Conservation (phyloP, 108 stramenopile genomes). For the Parmales sp. region DNA sequence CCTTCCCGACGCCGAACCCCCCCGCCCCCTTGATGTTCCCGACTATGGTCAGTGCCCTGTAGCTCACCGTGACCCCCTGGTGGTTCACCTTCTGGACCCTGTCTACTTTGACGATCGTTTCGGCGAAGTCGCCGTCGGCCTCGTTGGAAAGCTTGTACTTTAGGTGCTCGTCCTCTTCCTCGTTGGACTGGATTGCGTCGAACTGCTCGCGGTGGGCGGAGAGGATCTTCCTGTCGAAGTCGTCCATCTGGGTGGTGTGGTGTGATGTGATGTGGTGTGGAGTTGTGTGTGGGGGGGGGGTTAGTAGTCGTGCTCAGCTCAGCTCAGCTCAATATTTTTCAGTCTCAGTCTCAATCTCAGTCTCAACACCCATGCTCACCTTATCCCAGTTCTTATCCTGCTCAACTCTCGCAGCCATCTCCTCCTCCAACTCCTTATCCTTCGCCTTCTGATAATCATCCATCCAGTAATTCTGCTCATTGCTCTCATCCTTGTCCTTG, state of each 20-base stretch:
- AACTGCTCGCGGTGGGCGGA: neutral
- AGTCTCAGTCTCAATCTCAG: neutral
- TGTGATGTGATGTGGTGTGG: neutral
- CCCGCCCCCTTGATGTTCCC: slow-evolving; percentile 89
- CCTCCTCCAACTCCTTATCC: slow-evolving; percentile 39
- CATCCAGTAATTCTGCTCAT: slow-evolving; percentile 25
- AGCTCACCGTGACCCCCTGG: slow-evolving; percentile 77
- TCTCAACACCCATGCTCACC: neutral
- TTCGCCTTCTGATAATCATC: slow-evolving; percentile 23
- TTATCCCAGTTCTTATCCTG: too few species aligned
- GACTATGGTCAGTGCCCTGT: slow-evolving; percentile 79
- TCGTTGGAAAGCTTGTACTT: neutral
- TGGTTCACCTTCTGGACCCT: slow-evolving; percentile 77
- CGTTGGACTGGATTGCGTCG: neutral
- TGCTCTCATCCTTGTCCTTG: slow-evolving; percentile 19
- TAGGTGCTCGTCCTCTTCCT: too few species aligned
- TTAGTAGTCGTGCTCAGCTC: neutral
- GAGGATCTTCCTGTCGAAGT: neutral
- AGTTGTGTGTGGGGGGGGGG: neutral
- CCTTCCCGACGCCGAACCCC: slow-evolving; percentile 91
- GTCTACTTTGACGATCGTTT: slow-evolving; percentile 67
- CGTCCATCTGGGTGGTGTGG: neutral
- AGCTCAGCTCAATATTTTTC: neutral
- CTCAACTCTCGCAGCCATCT: slow-evolving; percentile 32
- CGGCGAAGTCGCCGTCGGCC: slow-evolving; percentile 38